These are phyloP conservation scores for Brassica incana DNA, from an alignment of 345 rosid species.

Conservation along the genomic window DNA sequence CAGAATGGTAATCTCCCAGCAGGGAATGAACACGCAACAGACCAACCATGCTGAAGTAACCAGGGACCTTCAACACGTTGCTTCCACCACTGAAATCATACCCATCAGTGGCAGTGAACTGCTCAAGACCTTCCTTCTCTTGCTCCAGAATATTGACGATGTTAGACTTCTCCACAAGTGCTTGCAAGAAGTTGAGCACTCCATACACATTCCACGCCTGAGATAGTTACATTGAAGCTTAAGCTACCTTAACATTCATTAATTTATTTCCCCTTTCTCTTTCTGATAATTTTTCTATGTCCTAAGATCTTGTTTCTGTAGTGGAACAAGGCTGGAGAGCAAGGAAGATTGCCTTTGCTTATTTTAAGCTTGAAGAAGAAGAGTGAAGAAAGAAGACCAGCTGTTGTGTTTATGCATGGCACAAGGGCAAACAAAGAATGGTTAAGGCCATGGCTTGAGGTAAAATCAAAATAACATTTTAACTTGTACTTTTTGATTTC, in stretches of 20 bases:
- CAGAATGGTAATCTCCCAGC: slow-evolving; percentile 93
- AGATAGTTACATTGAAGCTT: too few relatives aligned
- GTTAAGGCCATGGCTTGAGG: slow-evolving; percentile 88
- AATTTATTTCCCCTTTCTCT: neutral
- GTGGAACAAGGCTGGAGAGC: slow-evolving; percentile 56
- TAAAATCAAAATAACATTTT: slow-evolving; percentile 16
- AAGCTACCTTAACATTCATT: neutral
- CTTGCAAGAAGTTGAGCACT: slow-evolving; percentile 98
- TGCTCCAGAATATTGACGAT: slow-evolving; percentile 85
- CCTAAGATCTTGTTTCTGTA: neutral
- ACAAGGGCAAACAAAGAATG: slow-evolving; percentile 76
- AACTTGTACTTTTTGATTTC: neutral
- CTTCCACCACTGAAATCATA: slow-evolving; percentile 96
- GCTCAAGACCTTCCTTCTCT: slow-evolving; percentile 90
- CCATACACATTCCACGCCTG: slow-evolving; percentile 99
- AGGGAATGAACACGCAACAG: slow-evolving; percentile 94
- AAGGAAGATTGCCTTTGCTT: slow-evolving; percentile 71
- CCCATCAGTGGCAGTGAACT: slow-evolving; percentile 96
- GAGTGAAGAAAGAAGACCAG: slow-evolving; percentile 52
- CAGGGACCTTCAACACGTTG: slow-evolving; percentile 91
- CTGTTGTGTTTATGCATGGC: slow-evolving; percentile 86
- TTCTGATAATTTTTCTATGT: neutral
- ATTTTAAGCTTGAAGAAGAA: slow-evolving; percentile 60
- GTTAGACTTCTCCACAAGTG: slow-evolving; percentile 86
- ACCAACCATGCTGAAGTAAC: slow-evolving; percentile 98